phyloP scores from a whole-genome alignment of 2,329 filamentous ascomycete species.

The Fusarium solani-melongenae region DNA sequence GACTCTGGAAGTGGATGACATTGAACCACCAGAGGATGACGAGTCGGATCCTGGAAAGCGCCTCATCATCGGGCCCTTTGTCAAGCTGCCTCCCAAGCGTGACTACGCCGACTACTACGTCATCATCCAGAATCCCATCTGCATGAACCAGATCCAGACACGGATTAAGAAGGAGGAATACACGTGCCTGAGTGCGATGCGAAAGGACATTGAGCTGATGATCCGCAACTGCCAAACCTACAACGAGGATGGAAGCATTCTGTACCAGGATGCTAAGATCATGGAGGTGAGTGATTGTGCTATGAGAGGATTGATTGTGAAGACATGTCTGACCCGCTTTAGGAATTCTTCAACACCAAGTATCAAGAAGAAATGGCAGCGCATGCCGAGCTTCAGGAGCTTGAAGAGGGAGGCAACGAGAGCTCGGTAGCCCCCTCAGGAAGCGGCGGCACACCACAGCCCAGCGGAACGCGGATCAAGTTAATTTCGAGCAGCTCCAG shows the following conservation, averaged over 20 bases:
- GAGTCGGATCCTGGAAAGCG: constrained; percentile 73
- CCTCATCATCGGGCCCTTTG: constrained; percentile 91
- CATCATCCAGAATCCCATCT: constrained; percentile 91
- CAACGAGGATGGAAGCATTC: constrained; percentile 93
- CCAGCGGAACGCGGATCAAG: constrained; percentile 75
- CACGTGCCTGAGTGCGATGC: constrained; percentile 81
- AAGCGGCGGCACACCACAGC: constrained; percentile 73
- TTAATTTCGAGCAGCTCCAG: constrained; percentile 62
- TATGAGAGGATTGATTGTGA: background rate
- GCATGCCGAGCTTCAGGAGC: constrained; percentile 65
- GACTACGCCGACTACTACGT: constrained; percentile 96
- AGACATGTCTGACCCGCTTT: constrained; percentile 46
- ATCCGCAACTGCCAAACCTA: constrained; percentile 94
- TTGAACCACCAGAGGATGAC: constrained; percentile 67
- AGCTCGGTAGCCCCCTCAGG: constrained; percentile 62
- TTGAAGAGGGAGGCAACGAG: constrained; percentile 60
- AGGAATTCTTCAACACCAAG: constrained; percentile 68
- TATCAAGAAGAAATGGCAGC: constrained; percentile 65
- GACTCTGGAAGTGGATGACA: constrained; percentile 83
- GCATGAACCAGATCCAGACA: constrained; percentile 93
- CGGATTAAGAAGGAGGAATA: constrained; percentile 98
- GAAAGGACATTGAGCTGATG: constrained; percentile 83
- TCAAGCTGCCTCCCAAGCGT: constrained; percentile 88
- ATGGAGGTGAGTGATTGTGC: constrained; percentile 76
- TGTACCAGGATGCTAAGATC: constrained; percentile 91